A percentile compares a stretch with the other conserved stretches of the same genome.
phyloP scores from a whole-genome alignment of 352 stramenopile species.

The Phytophthora fragariae region DNA sequence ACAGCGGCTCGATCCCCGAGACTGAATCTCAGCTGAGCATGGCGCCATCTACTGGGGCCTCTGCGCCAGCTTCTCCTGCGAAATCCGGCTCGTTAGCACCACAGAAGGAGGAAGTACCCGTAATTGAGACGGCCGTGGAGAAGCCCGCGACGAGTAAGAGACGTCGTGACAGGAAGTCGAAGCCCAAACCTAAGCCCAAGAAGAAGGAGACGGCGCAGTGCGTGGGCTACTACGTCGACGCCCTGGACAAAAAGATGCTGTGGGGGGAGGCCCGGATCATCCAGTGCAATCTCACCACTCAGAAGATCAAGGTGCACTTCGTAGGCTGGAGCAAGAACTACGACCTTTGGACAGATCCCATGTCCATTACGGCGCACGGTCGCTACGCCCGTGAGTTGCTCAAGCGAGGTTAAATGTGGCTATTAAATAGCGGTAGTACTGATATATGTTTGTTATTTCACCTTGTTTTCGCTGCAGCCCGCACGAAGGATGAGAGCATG shows the following conservation, averaged over 20 bases:
- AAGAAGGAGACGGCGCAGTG: constrained; percentile 46
- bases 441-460: constrained; percentile 2
- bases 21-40: constrained; percentile 22
- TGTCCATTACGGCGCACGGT: constrained; percentile 70
- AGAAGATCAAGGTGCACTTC: constrained; percentile 81
- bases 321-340: constrained; percentile 69
- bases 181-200: constrained; percentile 43
- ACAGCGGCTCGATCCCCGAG: constrained; percentile 28
- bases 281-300: constrained; percentile 58
- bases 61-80: constrained; percentile 7
- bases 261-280: constrained; percentile 81
- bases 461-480: constrained; percentile 26
- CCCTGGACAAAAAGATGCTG: constrained; percentile 76
- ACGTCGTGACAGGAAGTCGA: constrained; percentile 32
- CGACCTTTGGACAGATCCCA: constrained; percentile 79
- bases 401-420: not conserved
- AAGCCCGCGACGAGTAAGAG: constrained; percentile 24
- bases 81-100: constrained; percentile 18
- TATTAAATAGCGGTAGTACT: not conserved
- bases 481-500: constrained; percentile 29
- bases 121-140: constrained; percentile 1
- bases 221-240: constrained; percentile 73
- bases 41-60: constrained; percentile 17
- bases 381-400: constrained; percentile 55
- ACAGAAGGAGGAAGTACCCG: not conserved